Evolutionary conservation across 192 early-diverging fungal genomes (phyloP).

Genomic region (Chytriomyces confervae): DNA sequence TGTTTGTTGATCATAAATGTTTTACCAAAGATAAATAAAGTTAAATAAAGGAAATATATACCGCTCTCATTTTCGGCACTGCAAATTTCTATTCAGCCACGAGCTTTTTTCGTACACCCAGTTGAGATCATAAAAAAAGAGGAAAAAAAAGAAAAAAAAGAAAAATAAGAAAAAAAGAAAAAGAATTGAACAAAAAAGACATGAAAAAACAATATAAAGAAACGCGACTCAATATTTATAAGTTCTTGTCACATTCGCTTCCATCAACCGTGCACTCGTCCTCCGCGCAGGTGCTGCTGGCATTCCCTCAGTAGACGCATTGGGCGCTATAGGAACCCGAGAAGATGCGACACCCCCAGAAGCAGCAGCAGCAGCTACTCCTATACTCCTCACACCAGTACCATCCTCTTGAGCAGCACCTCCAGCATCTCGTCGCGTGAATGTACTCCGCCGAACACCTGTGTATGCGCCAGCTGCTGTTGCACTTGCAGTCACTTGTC

Average conservation of each 20-base stretch:
- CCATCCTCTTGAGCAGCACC: not conserved
- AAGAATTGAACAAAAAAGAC: too few species aligned
- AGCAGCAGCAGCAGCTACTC: slow-evolving; percentile 73
- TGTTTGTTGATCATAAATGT: too few species aligned
- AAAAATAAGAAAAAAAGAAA: too few species aligned
- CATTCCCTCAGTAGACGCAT: not conserved
- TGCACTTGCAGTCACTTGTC: not conserved
- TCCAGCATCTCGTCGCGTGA: slow-evolving; percentile 37
- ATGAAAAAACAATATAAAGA: too few species aligned
- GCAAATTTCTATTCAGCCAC: too few species aligned
- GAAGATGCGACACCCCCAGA: slow-evolving; percentile 30
- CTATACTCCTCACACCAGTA: slow-evolving; percentile 76
- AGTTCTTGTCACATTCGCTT: slow-evolving; percentile 11
- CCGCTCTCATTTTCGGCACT: too few species aligned
- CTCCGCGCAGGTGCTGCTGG: not conserved
- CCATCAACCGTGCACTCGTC: slow-evolving; percentile 29
- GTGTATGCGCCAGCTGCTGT: not conserved
- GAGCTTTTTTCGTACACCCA: too few species aligned
- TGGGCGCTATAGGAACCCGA: not conserved
- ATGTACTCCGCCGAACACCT: not conserved
- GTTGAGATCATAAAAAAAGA: too few species aligned
- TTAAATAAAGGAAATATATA: slow-evolving; percentile 35
- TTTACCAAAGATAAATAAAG: too few species aligned
- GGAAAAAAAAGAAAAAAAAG: too few species aligned
- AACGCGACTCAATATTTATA: not conserved